Evolutionary conservation across 176 grass and related monocot species (phyloP).

Genomic region (Microstegium vimineum): DNA sequence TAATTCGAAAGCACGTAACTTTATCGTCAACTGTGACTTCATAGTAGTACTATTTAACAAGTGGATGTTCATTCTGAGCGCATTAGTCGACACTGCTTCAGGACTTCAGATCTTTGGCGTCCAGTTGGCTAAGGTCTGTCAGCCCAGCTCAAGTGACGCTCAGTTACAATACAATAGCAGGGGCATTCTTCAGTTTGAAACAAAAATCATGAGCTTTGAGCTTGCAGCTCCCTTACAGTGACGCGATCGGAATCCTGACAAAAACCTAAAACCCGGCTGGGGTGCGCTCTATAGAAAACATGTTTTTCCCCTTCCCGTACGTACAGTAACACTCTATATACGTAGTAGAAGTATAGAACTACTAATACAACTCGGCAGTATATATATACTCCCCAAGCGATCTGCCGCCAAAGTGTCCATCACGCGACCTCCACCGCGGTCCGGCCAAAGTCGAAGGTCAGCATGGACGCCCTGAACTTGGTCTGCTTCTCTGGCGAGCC

Average conservation of each 20-base stretch:
- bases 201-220: background rate
- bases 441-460: conserved; percentile 68
- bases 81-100: background rate
- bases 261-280: background rate
- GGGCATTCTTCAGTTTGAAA: background rate
- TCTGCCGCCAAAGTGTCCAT: background rate
- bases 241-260: background rate
- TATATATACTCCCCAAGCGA: background rate
- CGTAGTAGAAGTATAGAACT: background rate
- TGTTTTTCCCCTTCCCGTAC: background rate
- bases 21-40: background rate
- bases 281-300: background rate
- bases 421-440: conserved; percentile 39
- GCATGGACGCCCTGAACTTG: conserved; percentile 83
- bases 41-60: background rate
- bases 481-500: conserved; percentile 39
- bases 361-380: background rate
- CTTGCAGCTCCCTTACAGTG: background rate
- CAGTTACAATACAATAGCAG: background rate
- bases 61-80: background rate
- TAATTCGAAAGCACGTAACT: background rate
- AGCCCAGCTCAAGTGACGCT: background rate
- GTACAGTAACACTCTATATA: background rate
- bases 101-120: background rate
- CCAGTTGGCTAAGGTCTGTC: background rate